phyloP scores from a whole-genome alignment of 2,329 filamentous ascomycete genomes.

The Colletotrichum sp. region DNA sequence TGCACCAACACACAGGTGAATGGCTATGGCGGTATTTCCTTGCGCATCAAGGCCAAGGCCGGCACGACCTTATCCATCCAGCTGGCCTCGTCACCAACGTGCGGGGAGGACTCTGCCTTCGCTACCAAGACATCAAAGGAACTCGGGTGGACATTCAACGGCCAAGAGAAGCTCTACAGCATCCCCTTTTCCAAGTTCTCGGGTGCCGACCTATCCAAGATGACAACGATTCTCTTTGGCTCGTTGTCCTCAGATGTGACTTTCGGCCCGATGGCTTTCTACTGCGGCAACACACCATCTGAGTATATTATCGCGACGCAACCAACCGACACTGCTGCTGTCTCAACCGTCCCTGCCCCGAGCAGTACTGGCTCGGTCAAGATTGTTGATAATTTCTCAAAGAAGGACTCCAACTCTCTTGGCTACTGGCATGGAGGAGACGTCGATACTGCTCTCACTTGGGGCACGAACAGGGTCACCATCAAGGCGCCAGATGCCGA shows the following conservation, averaged over 20 bases:
- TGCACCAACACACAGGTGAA: conserved; percentile 53
- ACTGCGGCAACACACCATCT: conserved; percentile 56
- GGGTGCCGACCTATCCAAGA: conserved; percentile 55
- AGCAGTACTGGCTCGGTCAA: conserved; percentile 52
- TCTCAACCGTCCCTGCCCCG: conserved; percentile 54
- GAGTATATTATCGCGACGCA: conserved; percentile 53
- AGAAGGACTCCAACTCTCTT: conserved; percentile 60
- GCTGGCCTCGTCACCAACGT: conserved; percentile 53
- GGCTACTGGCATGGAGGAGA: conserved; percentile 67
- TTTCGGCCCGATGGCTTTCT: conserved; percentile 62
- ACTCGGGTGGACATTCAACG: conserved; percentile 67
- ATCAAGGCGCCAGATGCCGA: conserved; percentile 45
- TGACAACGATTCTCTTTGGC: conserved; percentile 56
- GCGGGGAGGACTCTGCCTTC: conserved; percentile 41
- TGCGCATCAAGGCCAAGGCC: conserved; percentile 57
- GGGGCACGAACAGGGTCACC: conserved; percentile 55
- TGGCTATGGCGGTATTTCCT: conserved; percentile 58
- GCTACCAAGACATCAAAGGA: conserved; percentile 46
- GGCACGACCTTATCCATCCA: conserved; percentile 58
- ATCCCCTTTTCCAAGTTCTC: conserved; percentile 60
- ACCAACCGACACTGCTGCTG: conserved; percentile 42
- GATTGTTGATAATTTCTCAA: conserved; percentile 67
- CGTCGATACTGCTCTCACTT: conserved; percentile 62
- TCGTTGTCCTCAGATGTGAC: conserved; percentile 50
- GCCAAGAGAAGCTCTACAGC: conserved; percentile 61